Percentiles rank a stretch among this genome's conserved stretches.
Conservation (phyloP, 768 basidiomycete genomes). For the Phylloporus arenicola region DNA sequence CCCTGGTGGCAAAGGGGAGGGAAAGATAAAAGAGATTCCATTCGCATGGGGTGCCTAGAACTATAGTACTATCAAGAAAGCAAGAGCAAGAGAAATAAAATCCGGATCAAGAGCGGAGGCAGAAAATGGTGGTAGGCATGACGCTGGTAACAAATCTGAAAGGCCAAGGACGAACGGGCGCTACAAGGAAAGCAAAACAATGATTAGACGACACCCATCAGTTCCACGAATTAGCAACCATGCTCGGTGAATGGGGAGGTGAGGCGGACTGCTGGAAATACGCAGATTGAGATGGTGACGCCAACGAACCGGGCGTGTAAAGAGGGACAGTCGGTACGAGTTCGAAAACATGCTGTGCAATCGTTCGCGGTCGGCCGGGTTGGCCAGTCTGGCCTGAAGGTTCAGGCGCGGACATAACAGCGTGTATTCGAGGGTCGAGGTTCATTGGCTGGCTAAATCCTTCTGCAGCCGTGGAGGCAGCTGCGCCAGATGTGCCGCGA, state of each 20-base stretch:
- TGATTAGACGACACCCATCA: not conserved
- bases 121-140: not conserved
- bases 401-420: constrained; percentile 66
- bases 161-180: not conserved
- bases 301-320: constrained; percentile 39
- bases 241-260: constrained; percentile 52
- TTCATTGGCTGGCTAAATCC: constrained; percentile 39
- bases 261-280: constrained; percentile 51
- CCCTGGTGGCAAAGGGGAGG: not conserved
- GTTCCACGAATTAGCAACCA: constrained; percentile 27
- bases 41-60: not conserved
- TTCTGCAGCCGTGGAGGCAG: constrained; percentile 28
- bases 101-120: not conserved
- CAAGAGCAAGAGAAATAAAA: not conserved
- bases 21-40: not conserved
- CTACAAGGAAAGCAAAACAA: not conserved
- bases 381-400: constrained; percentile 35
- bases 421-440: constrained; percentile 82
- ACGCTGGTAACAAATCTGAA: not conserved
- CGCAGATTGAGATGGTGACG: constrained; percentile 48
- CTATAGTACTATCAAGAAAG: not conserved
- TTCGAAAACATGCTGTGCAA: constrained; percentile 73
- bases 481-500: constrained; percentile 38
- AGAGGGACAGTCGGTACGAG: constrained; percentile 47
- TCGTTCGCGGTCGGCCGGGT: constrained; percentile 38